Conservation (phyloP, 2,329 filamentous ascomycete genomes). For the Trichoderma oligosporum region DNA sequence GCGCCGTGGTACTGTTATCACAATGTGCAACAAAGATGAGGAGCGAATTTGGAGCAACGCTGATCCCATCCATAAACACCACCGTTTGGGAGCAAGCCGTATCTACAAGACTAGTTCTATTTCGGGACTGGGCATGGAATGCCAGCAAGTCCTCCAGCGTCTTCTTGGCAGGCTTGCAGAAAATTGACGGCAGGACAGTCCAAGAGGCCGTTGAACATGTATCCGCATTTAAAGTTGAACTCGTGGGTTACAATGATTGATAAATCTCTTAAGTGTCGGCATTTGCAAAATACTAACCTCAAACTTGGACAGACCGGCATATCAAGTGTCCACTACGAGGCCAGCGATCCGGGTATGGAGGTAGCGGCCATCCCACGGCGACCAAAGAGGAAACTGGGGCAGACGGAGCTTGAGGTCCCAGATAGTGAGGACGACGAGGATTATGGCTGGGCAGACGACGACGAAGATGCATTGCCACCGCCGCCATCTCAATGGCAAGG, state of each 20-base stretch:
- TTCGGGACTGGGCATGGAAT: slow-evolving; percentile 67
- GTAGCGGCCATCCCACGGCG: slow-evolving; percentile 30
- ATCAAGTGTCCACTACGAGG: slow-evolving; percentile 40
- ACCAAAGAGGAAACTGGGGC: slow-evolving; percentile 60
- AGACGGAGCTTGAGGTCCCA: slow-evolving; percentile 57
- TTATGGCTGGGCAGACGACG: slow-evolving; percentile 68
- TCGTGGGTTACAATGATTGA: slow-evolving; percentile 35
- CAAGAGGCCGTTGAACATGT: slow-evolving; percentile 40
- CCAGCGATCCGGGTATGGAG: slow-evolving; percentile 35
- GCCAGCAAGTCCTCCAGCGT: slow-evolving; percentile 45
- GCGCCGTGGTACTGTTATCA: slow-evolving; percentile 71
- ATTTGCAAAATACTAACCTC: slow-evolving; percentile 26
- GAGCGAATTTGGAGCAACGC: slow-evolving; percentile 58
- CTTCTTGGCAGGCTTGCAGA: slow-evolving; percentile 62
- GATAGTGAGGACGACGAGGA: slow-evolving; percentile 66
- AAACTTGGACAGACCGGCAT: slow-evolving; percentile 41
- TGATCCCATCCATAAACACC: slow-evolving; percentile 72
- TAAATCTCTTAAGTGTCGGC: slow-evolving; percentile 15
- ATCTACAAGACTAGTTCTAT: slow-evolving; percentile 69
- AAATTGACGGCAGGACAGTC: slow-evolving; percentile 52
- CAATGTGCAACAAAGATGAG: slow-evolving; percentile 82
- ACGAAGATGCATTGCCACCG: slow-evolving; percentile 57
- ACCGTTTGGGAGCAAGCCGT: slow-evolving; percentile 77
- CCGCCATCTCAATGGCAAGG: slow-evolving; percentile 66
- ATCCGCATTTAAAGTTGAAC: slow-evolving; percentile 48